A percentile compares a stretch with the other conserved stretches of the same genome.
Conservation (phyloP, 768 basidiomycete species). For the Hirschioporus abietinus region DNA sequence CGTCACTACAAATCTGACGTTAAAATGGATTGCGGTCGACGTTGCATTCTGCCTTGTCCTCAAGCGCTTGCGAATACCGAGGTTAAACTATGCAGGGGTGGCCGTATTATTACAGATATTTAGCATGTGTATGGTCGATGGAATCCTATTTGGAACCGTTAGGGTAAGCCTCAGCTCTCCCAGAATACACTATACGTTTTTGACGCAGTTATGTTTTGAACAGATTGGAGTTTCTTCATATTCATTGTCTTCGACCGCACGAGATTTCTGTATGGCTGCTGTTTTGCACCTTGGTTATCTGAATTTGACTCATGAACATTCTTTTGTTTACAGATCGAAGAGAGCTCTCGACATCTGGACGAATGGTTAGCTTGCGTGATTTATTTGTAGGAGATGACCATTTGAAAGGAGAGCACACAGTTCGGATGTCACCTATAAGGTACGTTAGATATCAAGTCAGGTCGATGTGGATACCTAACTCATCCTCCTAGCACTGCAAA, state of each 20-base stretch:
- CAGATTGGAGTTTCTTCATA: not conserved
- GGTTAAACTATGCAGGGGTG: slow-evolving; percentile 61
- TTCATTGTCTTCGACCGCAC: not conserved
- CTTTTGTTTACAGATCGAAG: not conserved
- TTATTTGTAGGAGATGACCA: slow-evolving; percentile 24
- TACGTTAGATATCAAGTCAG: slow-evolving; percentile 9
- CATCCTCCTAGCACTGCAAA: slow-evolving; percentile 61
- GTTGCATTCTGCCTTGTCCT: slow-evolving; percentile 53
- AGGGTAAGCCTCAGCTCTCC: slow-evolving; percentile 27
- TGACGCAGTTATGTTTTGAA: not conserved
- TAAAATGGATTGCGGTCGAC: slow-evolving; percentile 73
- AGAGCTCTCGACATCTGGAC: slow-evolving; percentile 9
- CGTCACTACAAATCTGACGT: slow-evolving; percentile 39
- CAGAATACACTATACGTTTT: not conserved
- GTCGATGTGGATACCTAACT: not conserved
- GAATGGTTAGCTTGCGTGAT: slow-evolving; percentile 23
- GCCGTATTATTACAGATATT: slow-evolving; percentile 59
- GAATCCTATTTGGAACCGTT: slow-evolving; percentile 67
- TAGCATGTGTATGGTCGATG: slow-evolving; percentile 58
- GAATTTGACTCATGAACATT: not conserved
- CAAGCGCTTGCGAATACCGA: slow-evolving; percentile 65
- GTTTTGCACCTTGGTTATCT: not conserved
- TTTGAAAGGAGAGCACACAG: slow-evolving; percentile 74
- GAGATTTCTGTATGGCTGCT: not conserved
- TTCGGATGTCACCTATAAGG: slow-evolving; percentile 87